Evolutionary conservation across 2,329 filamentous ascomycete species (phyloP).

Genomic region (Pseudogymnoascus sp.): DNA sequence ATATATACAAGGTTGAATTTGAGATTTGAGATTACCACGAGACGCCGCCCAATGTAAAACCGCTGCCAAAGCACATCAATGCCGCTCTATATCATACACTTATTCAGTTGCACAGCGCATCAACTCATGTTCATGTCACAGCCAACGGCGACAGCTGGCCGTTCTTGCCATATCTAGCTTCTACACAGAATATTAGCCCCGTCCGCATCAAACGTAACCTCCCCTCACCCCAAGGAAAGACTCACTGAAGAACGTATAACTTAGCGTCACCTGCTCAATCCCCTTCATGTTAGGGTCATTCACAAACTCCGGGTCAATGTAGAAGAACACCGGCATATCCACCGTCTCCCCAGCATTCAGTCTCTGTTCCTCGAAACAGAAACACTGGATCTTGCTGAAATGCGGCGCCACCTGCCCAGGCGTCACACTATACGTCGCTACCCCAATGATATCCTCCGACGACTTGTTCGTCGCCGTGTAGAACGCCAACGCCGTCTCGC

Average conservation of each 20-base stretch:
- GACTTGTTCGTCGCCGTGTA: slow-evolving; percentile 94
- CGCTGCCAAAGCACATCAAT: neutral
- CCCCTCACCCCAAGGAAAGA: slow-evolving; percentile 17
- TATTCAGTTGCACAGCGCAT: neutral
- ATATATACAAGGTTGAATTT: slow-evolving; percentile 4
- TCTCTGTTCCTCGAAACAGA: slow-evolving; percentile 93
- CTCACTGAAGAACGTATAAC: slow-evolving; percentile 98
- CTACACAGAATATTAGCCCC: slow-evolving; percentile 39
- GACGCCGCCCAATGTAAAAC: slow-evolving; percentile 10
- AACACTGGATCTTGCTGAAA: slow-evolving; percentile 99
- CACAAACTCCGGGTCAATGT: slow-evolving; percentile 90
- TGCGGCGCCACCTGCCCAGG: slow-evolving; percentile 93
- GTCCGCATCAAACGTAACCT: neutral
- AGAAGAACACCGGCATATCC: slow-evolving; percentile 99
- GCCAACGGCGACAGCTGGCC: slow-evolving; percentile 47
- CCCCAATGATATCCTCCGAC: slow-evolving; percentile 88
- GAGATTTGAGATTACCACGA: slow-evolving; percentile 19
- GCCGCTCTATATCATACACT: slow-evolving; percentile 10
- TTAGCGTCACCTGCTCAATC: slow-evolving; percentile 90
- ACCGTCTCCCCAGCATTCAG: slow-evolving; percentile 93
- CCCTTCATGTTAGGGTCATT: slow-evolving; percentile 89
- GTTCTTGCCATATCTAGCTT: slow-evolving; percentile 78
- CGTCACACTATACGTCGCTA: slow-evolving; percentile 95
- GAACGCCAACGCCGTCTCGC: slow-evolving; percentile 93
- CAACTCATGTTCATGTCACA: neutral